Evolutionary conservation across 208 protist species (phyloP).

Genomic region (Trypanosoma lewisi): DNA sequence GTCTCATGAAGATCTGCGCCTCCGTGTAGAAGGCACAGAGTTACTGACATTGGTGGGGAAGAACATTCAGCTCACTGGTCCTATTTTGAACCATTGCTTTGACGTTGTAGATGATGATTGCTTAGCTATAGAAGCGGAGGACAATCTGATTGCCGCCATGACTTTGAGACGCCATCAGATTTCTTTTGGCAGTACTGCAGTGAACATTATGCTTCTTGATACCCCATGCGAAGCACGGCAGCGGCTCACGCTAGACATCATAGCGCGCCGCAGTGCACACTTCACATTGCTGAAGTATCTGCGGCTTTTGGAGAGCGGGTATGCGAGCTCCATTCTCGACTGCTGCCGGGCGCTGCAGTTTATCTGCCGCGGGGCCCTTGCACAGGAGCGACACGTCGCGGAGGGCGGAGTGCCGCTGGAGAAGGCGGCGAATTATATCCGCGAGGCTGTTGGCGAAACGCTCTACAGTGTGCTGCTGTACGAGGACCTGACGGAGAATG

Average conservation of each 20-base stretch:
- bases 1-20: constrained; percentile 47
- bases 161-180: constrained; percentile 65
- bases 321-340: constrained; percentile 57
- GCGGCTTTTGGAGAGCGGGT: constrained; percentile 50
- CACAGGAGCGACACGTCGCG: constrained; percentile 25
- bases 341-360: constrained; percentile 72
- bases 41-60: constrained; percentile 64
- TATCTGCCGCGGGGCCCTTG: constrained; percentile 43
- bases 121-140: constrained; percentile 42
- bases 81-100: constrained; percentile 63
- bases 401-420: constrained; percentile 24
- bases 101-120: constrained; percentile 76
- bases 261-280: constrained; percentile 62
- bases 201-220: constrained; percentile 58
- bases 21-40: constrained; percentile 78
- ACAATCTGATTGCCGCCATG: constrained; percentile 32
- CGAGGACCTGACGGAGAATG: constrained; percentile 66
- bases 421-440: constrained; percentile 57
- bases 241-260: constrained; percentile 43
- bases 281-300: constrained; percentile 79
- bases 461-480: constrained; percentile 65
- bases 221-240: constrained; percentile 45
- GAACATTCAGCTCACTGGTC: constrained; percentile 64
- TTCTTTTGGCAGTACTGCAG: constrained; percentile 63
- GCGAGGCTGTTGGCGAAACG: constrained; percentile 48